These are phyloP conservation scores for Sergeia podlipaevii DNA, from an alignment of 208 protist species.

Conservation along the genomic window DNA sequence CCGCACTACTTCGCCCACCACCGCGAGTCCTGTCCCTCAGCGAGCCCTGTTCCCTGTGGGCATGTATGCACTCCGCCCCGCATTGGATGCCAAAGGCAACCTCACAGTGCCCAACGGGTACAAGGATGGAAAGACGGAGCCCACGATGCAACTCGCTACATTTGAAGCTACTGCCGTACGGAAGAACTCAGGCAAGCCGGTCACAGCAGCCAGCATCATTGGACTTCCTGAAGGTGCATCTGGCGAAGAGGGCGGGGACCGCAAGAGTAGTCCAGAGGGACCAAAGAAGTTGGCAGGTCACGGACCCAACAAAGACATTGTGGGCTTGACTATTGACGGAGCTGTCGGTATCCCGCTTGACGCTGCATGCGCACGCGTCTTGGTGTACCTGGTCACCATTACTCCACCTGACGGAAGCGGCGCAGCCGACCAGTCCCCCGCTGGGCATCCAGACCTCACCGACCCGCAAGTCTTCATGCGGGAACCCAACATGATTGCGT, in stretches of 20 bases:
- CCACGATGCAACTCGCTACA: too few species aligned
- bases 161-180: too few species aligned
- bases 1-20: not conserved
- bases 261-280: too few species aligned
- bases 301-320: conserved; percentile 14
- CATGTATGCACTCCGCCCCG: conserved; percentile 15
- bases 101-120: conserved; percentile 36
- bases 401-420: too few species aligned
- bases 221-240: too few species aligned
- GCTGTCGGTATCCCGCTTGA: conserved; percentile 55
- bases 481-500: conserved; percentile 40
- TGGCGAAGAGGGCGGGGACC: too few species aligned
- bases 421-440: too few species aligned
- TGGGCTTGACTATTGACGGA: conserved; percentile 40
- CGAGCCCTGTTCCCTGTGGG: conserved; percentile 10
- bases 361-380: conserved; percentile 36
- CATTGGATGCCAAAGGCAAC: conserved; percentile 25
- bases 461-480: conserved; percentile 44
- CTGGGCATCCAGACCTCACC: too few species aligned
- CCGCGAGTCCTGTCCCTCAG: not conserved
- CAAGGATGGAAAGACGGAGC: too few species aligned
- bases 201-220: too few species aligned
- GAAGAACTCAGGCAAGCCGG: too few species aligned
- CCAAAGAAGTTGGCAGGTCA: conserved; percentile 12
- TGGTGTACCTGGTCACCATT: conserved; percentile 60